These are phyloP conservation scores for Pseudocercospora cruenta DNA, from an alignment of 2,329 filamentous ascomycete genomes.

Conservation along the genomic window DNA sequence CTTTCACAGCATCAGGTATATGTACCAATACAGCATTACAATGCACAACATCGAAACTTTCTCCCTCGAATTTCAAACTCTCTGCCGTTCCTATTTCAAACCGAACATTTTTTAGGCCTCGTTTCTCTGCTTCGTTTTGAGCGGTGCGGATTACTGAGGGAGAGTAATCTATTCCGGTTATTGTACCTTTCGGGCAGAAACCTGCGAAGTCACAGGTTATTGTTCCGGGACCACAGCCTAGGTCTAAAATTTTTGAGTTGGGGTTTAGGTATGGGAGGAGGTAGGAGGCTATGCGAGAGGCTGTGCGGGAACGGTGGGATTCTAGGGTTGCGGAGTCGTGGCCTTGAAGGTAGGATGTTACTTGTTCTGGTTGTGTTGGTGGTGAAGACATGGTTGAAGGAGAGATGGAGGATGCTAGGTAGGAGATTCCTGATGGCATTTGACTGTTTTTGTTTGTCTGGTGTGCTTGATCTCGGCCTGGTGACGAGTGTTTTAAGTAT, in stretches of 20 bases:
- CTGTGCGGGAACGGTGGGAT: background rate
- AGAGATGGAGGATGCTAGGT: background rate
- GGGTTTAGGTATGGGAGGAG: background rate
- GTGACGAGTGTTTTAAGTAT: background rate
- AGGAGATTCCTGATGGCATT: background rate
- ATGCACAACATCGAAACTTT: background rate
- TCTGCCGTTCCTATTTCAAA: background rate
- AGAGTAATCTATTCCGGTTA: background rate
- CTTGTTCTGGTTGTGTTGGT: background rate
- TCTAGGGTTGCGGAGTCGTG: background rate
- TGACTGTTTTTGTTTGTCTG: no score
- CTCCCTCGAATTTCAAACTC: background rate
- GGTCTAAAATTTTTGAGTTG: background rate
- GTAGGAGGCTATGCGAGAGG: background rate
- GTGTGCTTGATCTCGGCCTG: background rate
- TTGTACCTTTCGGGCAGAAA: background rate
- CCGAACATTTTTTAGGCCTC: background rate
- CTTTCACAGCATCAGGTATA: background rate
- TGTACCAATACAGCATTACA: background rate
- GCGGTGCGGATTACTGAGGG: background rate
- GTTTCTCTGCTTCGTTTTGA: background rate
- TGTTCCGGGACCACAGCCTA: background rate
- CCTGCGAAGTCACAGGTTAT: constrained; percentile 1
- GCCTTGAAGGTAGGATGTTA: background rate
- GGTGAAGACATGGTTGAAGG: background rate